Conservation (phyloP, 2,329 filamentous ascomycete genomes). For the Sclerotinia trifoliorum region DNA sequence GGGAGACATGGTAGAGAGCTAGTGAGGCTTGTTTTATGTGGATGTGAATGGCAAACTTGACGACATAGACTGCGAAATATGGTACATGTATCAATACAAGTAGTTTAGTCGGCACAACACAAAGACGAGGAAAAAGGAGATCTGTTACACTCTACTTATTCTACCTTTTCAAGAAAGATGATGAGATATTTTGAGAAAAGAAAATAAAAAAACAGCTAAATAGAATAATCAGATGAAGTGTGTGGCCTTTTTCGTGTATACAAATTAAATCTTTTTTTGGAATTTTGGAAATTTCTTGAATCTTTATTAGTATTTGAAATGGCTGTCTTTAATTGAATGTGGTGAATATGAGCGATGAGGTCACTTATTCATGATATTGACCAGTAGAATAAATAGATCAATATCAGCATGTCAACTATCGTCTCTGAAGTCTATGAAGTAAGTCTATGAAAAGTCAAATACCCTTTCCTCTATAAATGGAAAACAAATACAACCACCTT, state of each 20-base stretch:
- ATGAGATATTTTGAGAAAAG: constrained; percentile 18
- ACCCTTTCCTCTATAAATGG: no score
- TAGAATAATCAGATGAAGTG: constrained; percentile 12
- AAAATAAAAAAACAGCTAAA: constrained; percentile 9
- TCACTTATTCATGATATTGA: neutral
- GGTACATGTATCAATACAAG: constrained; percentile 20
- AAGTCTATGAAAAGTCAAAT: no score
- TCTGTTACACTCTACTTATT: constrained; percentile 15
- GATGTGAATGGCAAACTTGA: constrained; percentile 33
- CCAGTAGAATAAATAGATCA: neutral
- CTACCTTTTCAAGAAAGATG: constrained; percentile 1
- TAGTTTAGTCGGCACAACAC: constrained; percentile 15
- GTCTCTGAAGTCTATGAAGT: no score
- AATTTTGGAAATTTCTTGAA: neutral
- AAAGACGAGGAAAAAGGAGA: constrained; percentile 6
- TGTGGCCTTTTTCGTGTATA: constrained; percentile 10
- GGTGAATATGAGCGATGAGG: neutral
- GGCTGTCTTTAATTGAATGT: neutral
- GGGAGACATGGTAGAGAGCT: constrained; percentile 23
- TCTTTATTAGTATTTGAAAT: neutral
- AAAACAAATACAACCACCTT: no score
- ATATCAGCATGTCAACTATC: no score
- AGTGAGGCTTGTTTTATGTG: constrained; percentile 27
- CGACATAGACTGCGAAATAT: constrained; percentile 32
- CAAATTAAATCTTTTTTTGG: neutral